These are phyloP conservation scores for Symbiodinium natans DNA, from an alignment of 73 alveolate species.

Conservation along the genomic window DNA sequence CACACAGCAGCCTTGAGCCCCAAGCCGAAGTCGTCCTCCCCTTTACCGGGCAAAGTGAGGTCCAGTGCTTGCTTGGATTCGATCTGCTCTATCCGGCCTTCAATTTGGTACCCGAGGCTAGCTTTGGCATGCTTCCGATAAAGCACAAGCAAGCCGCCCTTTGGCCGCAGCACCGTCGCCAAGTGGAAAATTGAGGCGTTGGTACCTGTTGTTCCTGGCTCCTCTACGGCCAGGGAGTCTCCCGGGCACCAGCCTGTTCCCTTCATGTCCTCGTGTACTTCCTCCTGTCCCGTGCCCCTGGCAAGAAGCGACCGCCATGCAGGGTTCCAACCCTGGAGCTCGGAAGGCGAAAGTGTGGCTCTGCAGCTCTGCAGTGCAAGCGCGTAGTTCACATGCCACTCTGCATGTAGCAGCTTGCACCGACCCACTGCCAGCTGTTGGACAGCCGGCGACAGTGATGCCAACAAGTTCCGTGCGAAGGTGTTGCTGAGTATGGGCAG, in stretches of 20 bases:
- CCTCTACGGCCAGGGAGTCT: not conserved
- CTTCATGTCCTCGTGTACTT: too few species aligned
- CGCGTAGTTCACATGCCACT: constrained; percentile 63
- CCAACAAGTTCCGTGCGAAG: not conserved
- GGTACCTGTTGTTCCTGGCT: not conserved
- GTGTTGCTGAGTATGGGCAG: not conserved
- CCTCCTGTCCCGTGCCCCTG: not conserved
- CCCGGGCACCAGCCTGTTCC: not conserved
- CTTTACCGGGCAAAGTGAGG: too few species aligned
- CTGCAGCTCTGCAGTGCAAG: constrained; percentile 13
- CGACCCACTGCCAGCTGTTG: constrained; percentile 43
- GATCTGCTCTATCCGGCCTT: not conserved
- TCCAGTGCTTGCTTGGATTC: not conserved
- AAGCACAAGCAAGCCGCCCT: not conserved
- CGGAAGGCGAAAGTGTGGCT: not conserved
- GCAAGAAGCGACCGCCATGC: not conserved
- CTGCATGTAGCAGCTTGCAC: constrained; percentile 47
- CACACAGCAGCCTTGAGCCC: constrained; percentile 26
- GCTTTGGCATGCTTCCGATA: not conserved
- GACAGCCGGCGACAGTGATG: constrained; percentile 5
- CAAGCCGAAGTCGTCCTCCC: not conserved
- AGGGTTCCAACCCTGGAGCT: not conserved
- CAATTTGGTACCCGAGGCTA: not conserved
- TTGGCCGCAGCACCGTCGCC: not conserved
- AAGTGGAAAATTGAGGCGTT: not conserved